Evolutionary conservation across 2,329 filamentous ascomycete genomes (phyloP).

Genomic region (Aureobasidium melanogenum): DNA sequence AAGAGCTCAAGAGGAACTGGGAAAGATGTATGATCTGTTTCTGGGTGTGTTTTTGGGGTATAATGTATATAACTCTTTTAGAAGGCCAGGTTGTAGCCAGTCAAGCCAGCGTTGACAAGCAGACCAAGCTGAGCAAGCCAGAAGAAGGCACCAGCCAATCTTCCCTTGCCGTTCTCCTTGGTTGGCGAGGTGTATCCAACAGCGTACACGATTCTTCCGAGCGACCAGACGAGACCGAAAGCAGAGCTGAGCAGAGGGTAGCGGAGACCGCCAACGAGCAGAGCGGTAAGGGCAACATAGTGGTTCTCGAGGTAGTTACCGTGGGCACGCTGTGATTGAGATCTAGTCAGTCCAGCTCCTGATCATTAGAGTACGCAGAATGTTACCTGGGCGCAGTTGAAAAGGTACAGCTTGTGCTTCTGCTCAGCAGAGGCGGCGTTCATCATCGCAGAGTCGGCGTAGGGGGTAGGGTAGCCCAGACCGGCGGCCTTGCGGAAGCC

Average conservation of each 20-base stretch:
- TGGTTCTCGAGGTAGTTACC: constrained; percentile 53
- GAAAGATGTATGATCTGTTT: too few species aligned
- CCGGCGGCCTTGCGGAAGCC: constrained; percentile 42
- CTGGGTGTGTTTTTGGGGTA: not conserved
- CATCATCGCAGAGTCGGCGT: constrained; percentile 48
- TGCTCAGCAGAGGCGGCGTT: constrained; percentile 30
- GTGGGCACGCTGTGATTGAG: constrained; percentile 37
- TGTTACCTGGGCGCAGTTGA: constrained; percentile 35
- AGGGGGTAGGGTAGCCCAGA: constrained; percentile 50
- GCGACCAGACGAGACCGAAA: constrained; percentile 42
- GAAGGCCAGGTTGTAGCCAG: constrained; percentile 20
- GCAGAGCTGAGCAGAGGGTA: constrained; percentile 41
- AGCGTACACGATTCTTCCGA: constrained; percentile 41
- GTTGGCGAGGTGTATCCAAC: constrained; percentile 35
- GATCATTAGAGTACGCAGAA: not conserved
- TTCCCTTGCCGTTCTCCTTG: constrained; percentile 35
- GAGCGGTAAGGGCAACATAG: constrained; percentile 39
- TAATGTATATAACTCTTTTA: not conserved
- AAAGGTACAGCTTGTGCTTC: constrained; percentile 35
- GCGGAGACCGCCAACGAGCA: constrained; percentile 46
- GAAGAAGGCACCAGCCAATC: constrained; percentile 30
- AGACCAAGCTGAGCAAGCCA: constrained; percentile 23
- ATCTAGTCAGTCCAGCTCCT: not conserved
- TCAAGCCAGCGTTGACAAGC: constrained; percentile 22
- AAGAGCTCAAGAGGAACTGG: too few species aligned